phyloP scores from a whole-genome alignment of 2,329 filamentous ascomycete genomes.

The Neonectria faginata region DNA sequence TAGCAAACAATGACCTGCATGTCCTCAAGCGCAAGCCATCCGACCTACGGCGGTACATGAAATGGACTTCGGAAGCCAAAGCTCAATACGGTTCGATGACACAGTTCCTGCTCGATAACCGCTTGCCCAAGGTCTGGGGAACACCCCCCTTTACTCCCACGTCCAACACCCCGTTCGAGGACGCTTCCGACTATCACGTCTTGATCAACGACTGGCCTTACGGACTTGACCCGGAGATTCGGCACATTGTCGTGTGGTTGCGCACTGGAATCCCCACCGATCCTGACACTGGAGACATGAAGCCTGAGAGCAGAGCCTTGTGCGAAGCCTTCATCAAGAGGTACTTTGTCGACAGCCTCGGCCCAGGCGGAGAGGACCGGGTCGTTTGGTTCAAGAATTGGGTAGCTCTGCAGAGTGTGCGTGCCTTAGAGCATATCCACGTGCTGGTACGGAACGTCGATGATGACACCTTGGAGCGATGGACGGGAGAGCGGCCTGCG shows the following conservation, averaged over 20 bases:
- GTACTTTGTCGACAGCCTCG: constrained; percentile 73
- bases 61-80: constrained; percentile 78
- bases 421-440: constrained; percentile 90
- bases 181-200: constrained; percentile 73
- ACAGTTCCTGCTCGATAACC: constrained; percentile 79
- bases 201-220: constrained; percentile 96
- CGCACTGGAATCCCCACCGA: constrained; percentile 84
- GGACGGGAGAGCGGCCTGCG: constrained; percentile 62
- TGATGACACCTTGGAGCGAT: constrained; percentile 63
- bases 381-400: constrained; percentile 96
- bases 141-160: constrained; percentile 65
- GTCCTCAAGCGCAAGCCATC: constrained; percentile 83
- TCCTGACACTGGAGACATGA: constrained; percentile 76
- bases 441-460: constrained; percentile 72
- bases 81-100: constrained; percentile 82
- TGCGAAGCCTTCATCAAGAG: constrained; percentile 77
- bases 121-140: constrained; percentile 76
- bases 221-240: constrained; percentile 72
- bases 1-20: constrained; percentile 72
- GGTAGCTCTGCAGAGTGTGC: constrained; percentile 87
- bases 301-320: constrained; percentile 69
- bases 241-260: constrained; percentile 93
- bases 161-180: constrained; percentile 64
- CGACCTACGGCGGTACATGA: constrained; percentile 82
- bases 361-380: constrained; percentile 59